These are phyloP conservation scores for Phoma sp. DNA, from an alignment of 2,329 filamentous ascomycete genomes.

Conservation along the genomic window DNA sequence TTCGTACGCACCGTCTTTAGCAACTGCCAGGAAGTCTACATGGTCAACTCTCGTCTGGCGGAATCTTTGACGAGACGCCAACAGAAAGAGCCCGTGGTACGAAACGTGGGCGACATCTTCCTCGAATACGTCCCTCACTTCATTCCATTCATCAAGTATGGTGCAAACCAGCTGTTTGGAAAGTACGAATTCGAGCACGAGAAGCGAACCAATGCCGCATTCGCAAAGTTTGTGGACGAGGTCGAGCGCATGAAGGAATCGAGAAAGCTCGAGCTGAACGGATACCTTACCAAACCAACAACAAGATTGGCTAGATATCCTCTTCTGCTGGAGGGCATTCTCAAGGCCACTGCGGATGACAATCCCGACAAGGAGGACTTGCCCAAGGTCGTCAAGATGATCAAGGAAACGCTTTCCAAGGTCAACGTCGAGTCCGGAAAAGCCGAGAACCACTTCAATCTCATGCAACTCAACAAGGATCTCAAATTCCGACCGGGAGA, in stretches of 20 bases:
- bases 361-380: conserved; percentile 92
- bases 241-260: conserved; percentile 96
- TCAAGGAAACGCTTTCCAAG: conserved; percentile 82
- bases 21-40: conserved; percentile 93
- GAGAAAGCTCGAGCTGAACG: conserved; percentile 93
- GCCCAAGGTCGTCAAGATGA: conserved; percentile 84
- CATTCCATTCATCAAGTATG: conserved; percentile 94
- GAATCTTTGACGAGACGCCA: conserved; percentile 88
- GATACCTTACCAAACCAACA: conserved; percentile 96
- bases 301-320: conserved; percentile 94
- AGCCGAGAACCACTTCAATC: conserved; percentile 95
- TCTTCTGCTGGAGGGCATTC: conserved; percentile 84
- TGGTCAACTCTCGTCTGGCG: conserved; percentile 87
- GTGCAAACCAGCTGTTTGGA: conserved; percentile 91
- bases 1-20: conserved; percentile 95
- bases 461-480: conserved; percentile 88
- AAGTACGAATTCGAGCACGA: conserved; percentile 99
- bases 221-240: conserved; percentile 92
- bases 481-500: conserved; percentile 90
- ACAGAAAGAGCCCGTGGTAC: conserved; percentile 86
- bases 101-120: conserved; percentile 92
- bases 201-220: conserved; percentile 81
- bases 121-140: conserved; percentile 90
- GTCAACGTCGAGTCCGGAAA: conserved; percentile 97
- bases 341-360: conserved; percentile 88